Percentiles rank a stretch among this genome's conserved stretches.
Evolutionary conservation across 768 basidiomycete species (phyloP).

Genomic region (Mrakia blollopis): DNA sequence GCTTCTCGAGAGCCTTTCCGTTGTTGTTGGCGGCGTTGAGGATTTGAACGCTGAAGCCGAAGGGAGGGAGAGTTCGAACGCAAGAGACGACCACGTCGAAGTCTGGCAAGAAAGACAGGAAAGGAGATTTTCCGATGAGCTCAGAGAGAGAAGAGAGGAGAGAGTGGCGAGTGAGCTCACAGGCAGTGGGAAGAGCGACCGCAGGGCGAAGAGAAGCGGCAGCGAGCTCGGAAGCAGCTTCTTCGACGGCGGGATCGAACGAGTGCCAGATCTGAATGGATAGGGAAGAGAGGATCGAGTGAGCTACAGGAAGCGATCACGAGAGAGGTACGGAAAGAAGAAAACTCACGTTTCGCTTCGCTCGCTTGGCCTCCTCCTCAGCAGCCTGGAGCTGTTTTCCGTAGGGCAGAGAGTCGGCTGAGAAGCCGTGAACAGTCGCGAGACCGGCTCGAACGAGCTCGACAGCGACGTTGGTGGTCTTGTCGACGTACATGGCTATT

Average conservation of each 20-base stretch:
- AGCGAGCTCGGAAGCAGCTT: slow-evolving; percentile 48
- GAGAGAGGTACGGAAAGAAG: not conserved
- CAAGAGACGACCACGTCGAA: slow-evolving; percentile 90
- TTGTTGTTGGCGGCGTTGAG: slow-evolving; percentile 63
- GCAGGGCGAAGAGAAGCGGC: slow-evolving; percentile 56
- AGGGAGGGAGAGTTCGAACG: slow-evolving; percentile 61
- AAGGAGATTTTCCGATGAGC: not conserved
- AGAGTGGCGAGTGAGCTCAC: not conserved
- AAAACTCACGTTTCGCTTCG: slow-evolving; percentile 65
- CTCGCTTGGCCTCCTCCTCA: slow-evolving; percentile 81
- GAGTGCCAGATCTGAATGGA: slow-evolving; percentile 71
- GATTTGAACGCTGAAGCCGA: slow-evolving; percentile 87
- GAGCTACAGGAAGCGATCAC: not conserved
- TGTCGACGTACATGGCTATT: slow-evolving; percentile 56
- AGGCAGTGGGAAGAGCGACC: slow-evolving; percentile 17
- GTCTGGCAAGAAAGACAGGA: slow-evolving; percentile 52
- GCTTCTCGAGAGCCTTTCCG: slow-evolving; percentile 81
- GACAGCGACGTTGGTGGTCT: slow-evolving; percentile 79
- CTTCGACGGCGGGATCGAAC: slow-evolving; percentile 60
- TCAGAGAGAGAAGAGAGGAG: not conserved
- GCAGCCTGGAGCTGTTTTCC: slow-evolving; percentile 72
- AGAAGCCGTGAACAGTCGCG: slow-evolving; percentile 80
- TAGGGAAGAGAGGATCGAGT: not conserved
- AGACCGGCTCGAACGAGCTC: slow-evolving; percentile 53
- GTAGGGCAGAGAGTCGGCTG: slow-evolving; percentile 77